Evolutionary conservation across 768 basidiomycete genomes (phyloP).

Genomic region (Candolleomyces eurysporus): DNA sequence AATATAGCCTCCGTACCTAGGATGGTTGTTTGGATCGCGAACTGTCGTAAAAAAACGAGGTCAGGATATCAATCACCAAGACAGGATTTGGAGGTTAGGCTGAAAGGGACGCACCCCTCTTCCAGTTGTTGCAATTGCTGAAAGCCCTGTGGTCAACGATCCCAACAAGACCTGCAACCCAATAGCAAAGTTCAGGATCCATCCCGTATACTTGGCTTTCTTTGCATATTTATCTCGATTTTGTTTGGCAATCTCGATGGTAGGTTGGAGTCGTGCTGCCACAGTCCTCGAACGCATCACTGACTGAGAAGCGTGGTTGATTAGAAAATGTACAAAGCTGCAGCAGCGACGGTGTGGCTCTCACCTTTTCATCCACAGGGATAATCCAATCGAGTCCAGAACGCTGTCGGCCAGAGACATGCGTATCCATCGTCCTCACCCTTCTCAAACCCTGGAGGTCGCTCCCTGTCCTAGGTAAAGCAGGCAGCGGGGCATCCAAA

Average conservation of each 20-base stretch:
- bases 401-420: constrained; percentile 13
- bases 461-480: neutral
- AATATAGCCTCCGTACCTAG: constrained; percentile 28
- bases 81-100: neutral
- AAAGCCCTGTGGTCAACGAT: constrained; percentile 63
- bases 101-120: constrained; percentile 32
- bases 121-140: constrained; percentile 42
- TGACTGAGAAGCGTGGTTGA: neutral
- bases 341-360: constrained; percentile 2
- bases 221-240: constrained; percentile 46
- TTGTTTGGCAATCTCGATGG: constrained; percentile 42
- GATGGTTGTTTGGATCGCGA: constrained; percentile 34
- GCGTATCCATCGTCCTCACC: constrained; percentile 15
- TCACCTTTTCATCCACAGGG: constrained; percentile 31
- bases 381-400: constrained; percentile 41
- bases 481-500: neutral
- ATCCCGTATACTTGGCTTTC: constrained; percentile 44
- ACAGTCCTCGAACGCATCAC: constrained; percentile 34
- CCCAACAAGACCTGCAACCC: constrained; percentile 63
- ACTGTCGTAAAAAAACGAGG: constrained; percentile 19
- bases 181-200: constrained; percentile 48
- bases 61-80: neutral
- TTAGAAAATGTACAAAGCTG: neutral
- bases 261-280: constrained; percentile 53
- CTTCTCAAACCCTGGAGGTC: constrained; percentile 3